Evolutionary conservation across 2,329 filamentous ascomycete genomes (phyloP).

Genomic region (Kalmusia sp.): DNA sequence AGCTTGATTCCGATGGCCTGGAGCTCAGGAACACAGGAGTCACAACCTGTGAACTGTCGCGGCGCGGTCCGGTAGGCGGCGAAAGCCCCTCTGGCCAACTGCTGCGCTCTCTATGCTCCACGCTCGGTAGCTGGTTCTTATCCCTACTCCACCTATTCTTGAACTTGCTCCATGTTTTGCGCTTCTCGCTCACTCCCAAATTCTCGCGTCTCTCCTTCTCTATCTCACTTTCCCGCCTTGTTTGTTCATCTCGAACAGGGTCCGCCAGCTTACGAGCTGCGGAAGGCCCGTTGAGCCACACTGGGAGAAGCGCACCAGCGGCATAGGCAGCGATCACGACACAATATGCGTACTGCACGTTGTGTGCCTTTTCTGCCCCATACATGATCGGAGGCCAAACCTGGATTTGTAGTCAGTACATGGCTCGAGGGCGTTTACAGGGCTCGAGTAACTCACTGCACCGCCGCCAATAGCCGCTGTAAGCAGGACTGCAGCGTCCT

Average conservation of each 20-base stretch:
- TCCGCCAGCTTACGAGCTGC: constrained; percentile 60
- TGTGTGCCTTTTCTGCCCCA: constrained; percentile 49
- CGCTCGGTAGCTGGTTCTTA: constrained; percentile 29
- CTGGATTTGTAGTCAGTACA: no score
- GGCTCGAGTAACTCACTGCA: constrained; percentile 29
- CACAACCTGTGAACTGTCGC: constrained; percentile 4
- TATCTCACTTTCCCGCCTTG: constrained; percentile 29
- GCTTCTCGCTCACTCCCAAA: constrained; percentile 20
- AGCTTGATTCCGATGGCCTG: not conserved
- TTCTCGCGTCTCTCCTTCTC: constrained; percentile 31
- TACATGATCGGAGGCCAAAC: constrained; percentile 63
- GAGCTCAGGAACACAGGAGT: constrained; percentile 5
- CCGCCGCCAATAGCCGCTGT: constrained; percentile 64
- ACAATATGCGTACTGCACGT: constrained; percentile 58
- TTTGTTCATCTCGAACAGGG: constrained; percentile 49
- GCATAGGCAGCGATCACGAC: constrained; percentile 61
- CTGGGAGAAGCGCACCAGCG: constrained; percentile 59
- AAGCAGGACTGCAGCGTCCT: constrained; percentile 61
- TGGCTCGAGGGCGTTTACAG: no score
- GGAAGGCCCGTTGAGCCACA: constrained; percentile 60
- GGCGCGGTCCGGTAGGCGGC: not conserved
- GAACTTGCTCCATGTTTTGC: constrained; percentile 30
- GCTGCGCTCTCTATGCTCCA: constrained; percentile 40
- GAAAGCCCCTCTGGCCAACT: constrained; percentile 36
- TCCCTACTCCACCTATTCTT: constrained; percentile 29